phyloP scores from a whole-genome alignment of 129 eudicot species.

The Scalesia atractyloides region DNA sequence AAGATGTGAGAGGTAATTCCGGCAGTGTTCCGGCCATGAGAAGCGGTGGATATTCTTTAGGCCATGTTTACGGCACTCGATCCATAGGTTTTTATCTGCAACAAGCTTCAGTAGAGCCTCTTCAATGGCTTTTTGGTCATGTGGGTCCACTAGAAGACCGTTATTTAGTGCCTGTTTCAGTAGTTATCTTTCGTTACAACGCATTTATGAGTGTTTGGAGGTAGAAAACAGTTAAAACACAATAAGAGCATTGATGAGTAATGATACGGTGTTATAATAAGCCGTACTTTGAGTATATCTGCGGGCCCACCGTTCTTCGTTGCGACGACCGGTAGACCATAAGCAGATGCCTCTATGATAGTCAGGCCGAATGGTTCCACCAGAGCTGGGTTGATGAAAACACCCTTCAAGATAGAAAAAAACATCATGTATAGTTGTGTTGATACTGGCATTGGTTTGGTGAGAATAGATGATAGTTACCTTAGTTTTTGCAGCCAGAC shows the following conservation, averaged over 20 bases:
- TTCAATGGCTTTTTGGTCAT: conserved; percentile 77
- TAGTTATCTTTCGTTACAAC: conserved; percentile 20
- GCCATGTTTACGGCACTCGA: conserved; percentile 72
- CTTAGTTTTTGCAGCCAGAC: conserved; percentile 83
- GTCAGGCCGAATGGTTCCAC: conserved; percentile 88
- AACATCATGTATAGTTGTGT: conserved; percentile 16
- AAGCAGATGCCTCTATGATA: conserved; percentile 86
- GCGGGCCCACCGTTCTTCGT: conserved; percentile 86
- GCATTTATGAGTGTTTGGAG: not conserved
- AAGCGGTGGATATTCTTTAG: conserved; percentile 71
- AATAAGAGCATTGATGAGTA: not conserved
- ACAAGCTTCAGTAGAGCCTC: conserved; percentile 88
- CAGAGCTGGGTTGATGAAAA: conserved; percentile 85
- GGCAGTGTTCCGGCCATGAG: conserved; percentile 91
- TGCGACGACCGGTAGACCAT: conserved; percentile 83
- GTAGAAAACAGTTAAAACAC: not conserved
- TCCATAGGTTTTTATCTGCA: conserved; percentile 77
- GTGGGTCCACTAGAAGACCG: conserved; percentile 85
- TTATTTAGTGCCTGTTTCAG: conserved; percentile 65
- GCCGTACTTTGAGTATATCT: conserved; percentile 68
- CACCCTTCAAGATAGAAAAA: conserved; percentile 65
- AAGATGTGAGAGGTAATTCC: conserved; percentile 61
- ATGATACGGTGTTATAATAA: not conserved
- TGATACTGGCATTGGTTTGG: not conserved
- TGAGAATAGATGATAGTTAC: conserved; percentile 26